Base-by-base conservation (phyloP, 176 grass and related monocot species). In the Lolium perenne region DNA sequence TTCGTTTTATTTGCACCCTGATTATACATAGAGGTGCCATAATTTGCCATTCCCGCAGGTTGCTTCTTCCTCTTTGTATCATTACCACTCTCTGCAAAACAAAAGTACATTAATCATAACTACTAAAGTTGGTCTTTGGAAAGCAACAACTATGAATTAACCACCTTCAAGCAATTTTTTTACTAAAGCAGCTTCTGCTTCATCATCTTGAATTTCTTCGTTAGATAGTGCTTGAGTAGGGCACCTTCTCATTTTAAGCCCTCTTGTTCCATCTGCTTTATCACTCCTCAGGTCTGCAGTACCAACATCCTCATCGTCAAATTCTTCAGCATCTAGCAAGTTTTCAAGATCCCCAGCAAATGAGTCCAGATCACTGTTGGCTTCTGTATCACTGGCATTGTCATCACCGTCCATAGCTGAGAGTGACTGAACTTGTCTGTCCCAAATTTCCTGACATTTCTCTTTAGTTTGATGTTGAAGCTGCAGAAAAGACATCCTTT, bases 361-460 rank as follows among this genome's bases (percentile, higher is more conserved):
- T 50, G 97, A 96, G 84, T 99, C 94, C 45, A 99, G 85, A 87
- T 99, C 94, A 88, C 94, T 94, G 77, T 92, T 88, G 43, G 86
- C 92, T 89, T 89, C 97, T 82, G 90, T 85, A 69, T 96, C 97
- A 92, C 92, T 92, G 53, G 64, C 92, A 79, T 94, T 92, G 67
- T 95, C 97, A 85, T 92, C 94, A 40, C 85, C 92, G 46, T 93
- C 88, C 71, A 88, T 76, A 83, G 92, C 90, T 62, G 97, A 99
- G 76, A 99, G 97, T 79, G 88, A 91, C 59, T 96, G 94, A 63
- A 94, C 79, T 92, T 99, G 97, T 85, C 97, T 87, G 73, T 99
- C 97, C 97, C 97, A 99, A 74, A 99, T 94, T 89, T 99, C 97
- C 86, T 99, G 97, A 71, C 97, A 99, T 87, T 93, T 99, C 83